Conservation (phyloP, 345 rosid species). For the Eucalyptus melliodora region DNA sequence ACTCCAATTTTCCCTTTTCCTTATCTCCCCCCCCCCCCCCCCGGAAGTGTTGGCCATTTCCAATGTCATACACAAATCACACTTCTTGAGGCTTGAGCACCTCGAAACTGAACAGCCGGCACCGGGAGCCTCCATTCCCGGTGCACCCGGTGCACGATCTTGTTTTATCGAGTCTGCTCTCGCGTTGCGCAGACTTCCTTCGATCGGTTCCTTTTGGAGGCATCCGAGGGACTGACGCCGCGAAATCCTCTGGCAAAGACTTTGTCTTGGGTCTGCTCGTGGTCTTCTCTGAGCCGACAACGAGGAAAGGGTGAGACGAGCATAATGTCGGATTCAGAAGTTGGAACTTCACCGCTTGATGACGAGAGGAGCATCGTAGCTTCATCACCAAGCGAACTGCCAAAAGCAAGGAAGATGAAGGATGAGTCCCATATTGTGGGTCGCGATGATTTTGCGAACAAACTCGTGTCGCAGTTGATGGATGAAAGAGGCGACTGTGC, state of each 20-base stretch:
- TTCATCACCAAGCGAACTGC: not conserved
- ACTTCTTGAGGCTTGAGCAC: not conserved
- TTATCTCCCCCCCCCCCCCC: accelerated
- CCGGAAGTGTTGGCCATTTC: too few species aligned
- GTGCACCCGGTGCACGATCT: accelerated
- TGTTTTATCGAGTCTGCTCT: not conserved
- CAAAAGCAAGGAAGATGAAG: not conserved
- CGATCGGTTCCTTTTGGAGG: not conserved
- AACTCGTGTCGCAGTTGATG: not conserved
- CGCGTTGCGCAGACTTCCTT: accelerated
- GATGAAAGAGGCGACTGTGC: accelerated
- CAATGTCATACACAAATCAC: not conserved
- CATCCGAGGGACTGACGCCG: not conserved
- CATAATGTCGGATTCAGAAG: not conserved
- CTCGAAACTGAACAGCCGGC: not conserved
- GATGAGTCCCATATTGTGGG: not conserved
- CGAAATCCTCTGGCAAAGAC: not conserved
- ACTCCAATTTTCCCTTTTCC: too few species aligned
- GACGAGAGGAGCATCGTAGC: not conserved
- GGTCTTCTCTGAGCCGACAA: not conserved
- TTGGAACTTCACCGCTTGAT: not conserved
- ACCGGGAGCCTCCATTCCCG: not conserved
- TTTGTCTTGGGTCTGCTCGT: not conserved
- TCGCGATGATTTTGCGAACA: accelerated
- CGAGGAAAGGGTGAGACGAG: not conserved